Conservation (phyloP, 78 protist genomes). For the Chrysochromulina parva region DNA sequence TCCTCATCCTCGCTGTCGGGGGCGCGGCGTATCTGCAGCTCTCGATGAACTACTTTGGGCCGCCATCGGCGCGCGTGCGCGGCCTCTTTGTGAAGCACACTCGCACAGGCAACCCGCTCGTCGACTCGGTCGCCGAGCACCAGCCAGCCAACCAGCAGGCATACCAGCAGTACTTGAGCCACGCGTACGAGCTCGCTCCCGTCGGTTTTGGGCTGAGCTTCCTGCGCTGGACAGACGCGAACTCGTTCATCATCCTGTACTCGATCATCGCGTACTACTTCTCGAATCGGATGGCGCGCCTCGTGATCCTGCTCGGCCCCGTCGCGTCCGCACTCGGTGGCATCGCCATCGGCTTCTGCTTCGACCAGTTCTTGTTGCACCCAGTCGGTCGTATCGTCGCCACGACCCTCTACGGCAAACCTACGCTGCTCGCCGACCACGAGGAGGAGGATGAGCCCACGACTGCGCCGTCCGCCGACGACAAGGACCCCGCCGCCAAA, state of each 20-base stretch:
- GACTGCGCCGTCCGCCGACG: no score
- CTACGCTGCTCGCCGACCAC: not conserved
- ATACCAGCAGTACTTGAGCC: not conserved
- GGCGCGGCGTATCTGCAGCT: not conserved
- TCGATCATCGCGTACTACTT: conserved; percentile 27
- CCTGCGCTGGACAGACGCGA: not conserved
- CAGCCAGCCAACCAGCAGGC: conserved; percentile 26
- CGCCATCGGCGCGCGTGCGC: conserved; percentile 27
- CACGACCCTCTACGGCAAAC: not conserved
- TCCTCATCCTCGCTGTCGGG: not conserved
- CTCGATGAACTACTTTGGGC: conserved; percentile 13
- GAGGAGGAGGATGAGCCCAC: not conserved
- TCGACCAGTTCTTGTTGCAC: not conserved
- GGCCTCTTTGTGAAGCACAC: conserved; percentile 41
- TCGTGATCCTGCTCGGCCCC: conserved; percentile 25
- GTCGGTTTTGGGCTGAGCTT: not conserved
- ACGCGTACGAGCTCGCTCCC: not conserved
- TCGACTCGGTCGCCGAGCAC: conserved; percentile 55
- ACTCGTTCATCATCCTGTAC: not conserved
- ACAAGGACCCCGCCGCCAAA: no score
- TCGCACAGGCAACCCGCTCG: conserved; percentile 54
- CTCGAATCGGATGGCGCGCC: not conserved
- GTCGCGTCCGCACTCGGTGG: conserved; percentile 33
- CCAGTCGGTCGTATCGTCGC: not conserved
- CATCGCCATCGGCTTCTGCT: not conserved